Conservation (phyloP, 768 basidiomycete species). For the Pulveroboletus frians region DNA sequence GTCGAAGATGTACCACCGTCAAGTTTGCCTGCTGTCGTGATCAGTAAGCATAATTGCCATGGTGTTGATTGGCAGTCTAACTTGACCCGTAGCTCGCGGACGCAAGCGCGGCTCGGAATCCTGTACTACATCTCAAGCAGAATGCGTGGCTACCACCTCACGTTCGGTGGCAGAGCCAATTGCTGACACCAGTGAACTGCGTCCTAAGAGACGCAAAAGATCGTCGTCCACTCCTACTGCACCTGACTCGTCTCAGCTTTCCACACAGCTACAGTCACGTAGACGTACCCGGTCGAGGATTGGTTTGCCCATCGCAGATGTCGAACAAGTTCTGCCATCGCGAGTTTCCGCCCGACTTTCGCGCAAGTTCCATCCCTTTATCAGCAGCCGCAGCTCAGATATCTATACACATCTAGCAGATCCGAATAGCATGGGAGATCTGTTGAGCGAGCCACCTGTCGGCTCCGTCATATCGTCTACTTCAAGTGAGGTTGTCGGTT, state of each 20-base stretch:
- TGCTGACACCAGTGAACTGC: slow-evolving; percentile 2
- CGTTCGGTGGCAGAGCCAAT: neutral
- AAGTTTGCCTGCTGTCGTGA: slow-evolving; percentile 3
- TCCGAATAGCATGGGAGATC: slow-evolving; percentile 6
- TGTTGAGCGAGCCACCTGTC: slow-evolving; percentile 8
- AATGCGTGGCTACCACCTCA: neutral
- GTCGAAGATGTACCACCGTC: slow-evolving; percentile 3
- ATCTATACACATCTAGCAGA: slow-evolving; percentile 28
- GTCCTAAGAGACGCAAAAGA: slow-evolving; percentile 20
- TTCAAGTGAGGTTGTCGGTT: neutral
- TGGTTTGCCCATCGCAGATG: slow-evolving; percentile 11
- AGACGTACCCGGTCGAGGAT: slow-evolving; percentile 16
- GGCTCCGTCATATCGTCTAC: slow-evolving; percentile 2
- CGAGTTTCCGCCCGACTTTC: slow-evolving; percentile 21
- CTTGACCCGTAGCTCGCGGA: slow-evolving; percentile 10
- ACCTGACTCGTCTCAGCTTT: slow-evolving; percentile 7
- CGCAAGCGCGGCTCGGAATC: slow-evolving; percentile 15
- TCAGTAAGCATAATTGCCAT: slow-evolving; percentile 9
- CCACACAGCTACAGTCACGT: slow-evolving; percentile 5
- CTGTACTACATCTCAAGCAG: neutral
- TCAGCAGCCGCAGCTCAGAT: slow-evolving; percentile 16
- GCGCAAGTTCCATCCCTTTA: slow-evolving; percentile 16
- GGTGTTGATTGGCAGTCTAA: neutral
- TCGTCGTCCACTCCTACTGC: slow-evolving; percentile 18
- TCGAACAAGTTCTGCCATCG: slow-evolving; percentile 1